Conservation (phyloP, 192 early-diverging fungal species). For the Gaertneriomyces sp. region DNA sequence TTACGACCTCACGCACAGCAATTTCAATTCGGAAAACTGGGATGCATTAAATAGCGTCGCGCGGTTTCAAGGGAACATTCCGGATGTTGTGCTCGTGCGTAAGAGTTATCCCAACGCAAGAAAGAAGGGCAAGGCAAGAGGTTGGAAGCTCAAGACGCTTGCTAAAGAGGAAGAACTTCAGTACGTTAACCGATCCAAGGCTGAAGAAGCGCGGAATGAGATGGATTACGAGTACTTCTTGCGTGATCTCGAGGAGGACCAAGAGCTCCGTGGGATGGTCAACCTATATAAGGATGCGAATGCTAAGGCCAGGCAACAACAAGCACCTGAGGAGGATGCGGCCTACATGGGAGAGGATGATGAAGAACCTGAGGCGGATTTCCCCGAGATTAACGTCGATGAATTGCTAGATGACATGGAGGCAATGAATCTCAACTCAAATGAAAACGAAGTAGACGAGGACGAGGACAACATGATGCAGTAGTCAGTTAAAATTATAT, state of each 20-base stretch:
- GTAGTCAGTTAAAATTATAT: not conserved
- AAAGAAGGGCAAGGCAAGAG: constrained; percentile 76
- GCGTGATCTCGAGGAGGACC: constrained; percentile 97
- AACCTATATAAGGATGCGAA: constrained; percentile 80
- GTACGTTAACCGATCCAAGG: constrained; percentile 65
- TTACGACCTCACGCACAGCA: constrained; percentile 81
- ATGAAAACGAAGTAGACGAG: constrained; percentile 27
- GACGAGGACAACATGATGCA: constrained; percentile 7
- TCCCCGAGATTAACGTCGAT: constrained; percentile 88
- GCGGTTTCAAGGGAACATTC: constrained; percentile 57
- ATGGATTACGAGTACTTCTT: constrained; percentile 93
- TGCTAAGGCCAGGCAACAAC: constrained; percentile 4
- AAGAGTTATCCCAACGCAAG: constrained; percentile 88
- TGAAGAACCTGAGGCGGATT: constrained; percentile 75
- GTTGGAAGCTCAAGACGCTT: constrained; percentile 89
- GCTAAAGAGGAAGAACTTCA: constrained; percentile 82
- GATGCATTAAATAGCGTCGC: constrained; percentile 46
- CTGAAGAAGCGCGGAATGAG: constrained; percentile 68
- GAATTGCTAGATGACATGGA: constrained; percentile 92
- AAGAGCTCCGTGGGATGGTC: constrained; percentile 88
- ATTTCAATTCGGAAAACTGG: constrained; percentile 88
- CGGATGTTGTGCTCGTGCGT: constrained; percentile 88
- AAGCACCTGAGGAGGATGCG: constrained; percentile 25
- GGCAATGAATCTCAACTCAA: constrained; percentile 60
- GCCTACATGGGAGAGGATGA: constrained; percentile 58